Conservation (phyloP, 768 basidiomycete genomes). For the Mycena galopus region DNA sequence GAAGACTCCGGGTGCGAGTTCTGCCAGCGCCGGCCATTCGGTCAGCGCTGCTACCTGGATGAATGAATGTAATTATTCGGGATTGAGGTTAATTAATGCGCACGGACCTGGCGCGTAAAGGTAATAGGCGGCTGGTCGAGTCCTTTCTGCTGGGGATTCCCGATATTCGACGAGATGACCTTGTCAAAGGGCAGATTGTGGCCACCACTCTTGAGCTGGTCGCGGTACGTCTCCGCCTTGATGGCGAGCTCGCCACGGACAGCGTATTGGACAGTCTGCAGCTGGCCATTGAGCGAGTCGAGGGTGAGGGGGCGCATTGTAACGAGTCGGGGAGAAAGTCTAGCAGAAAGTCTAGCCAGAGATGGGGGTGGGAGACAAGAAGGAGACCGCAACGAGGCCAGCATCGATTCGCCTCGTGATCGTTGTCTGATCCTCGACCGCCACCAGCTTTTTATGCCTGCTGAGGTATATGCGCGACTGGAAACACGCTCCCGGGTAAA, state of each 20-base stretch:
- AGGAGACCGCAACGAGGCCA: neutral
- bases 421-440: neutral
- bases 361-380: neutral
- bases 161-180: slow-evolving; percentile 96
- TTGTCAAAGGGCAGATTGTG: slow-evolving; percentile 85
- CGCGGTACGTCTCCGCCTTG: slow-evolving; percentile 88
- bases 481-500: neutral
- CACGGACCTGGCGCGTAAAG: slow-evolving; percentile 87
- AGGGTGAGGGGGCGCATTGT: slow-evolving; percentile 72
- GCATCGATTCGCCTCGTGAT: neutral
- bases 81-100: no score
- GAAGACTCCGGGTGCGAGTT: slow-evolving; percentile 83
- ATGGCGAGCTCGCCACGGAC: slow-evolving; percentile 98
- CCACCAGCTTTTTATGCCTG: neutral
- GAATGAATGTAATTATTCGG: no score
- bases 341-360: neutral
- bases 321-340: no score
- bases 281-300: slow-evolving; percentile 84
- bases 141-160: slow-evolving; percentile 97
- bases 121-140: slow-evolving; percentile 95
- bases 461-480: neutral
- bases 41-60: slow-evolving; percentile 87
- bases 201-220: slow-evolving; percentile 68
- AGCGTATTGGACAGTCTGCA: slow-evolving; percentile 93
- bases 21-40: slow-evolving; percentile 90